Percentiles rank a stretch among this genome's conserved stretches.
phyloP scores from a whole-genome alignment of 257 asterid genomes.

The Capsicum pubescens region DNA sequence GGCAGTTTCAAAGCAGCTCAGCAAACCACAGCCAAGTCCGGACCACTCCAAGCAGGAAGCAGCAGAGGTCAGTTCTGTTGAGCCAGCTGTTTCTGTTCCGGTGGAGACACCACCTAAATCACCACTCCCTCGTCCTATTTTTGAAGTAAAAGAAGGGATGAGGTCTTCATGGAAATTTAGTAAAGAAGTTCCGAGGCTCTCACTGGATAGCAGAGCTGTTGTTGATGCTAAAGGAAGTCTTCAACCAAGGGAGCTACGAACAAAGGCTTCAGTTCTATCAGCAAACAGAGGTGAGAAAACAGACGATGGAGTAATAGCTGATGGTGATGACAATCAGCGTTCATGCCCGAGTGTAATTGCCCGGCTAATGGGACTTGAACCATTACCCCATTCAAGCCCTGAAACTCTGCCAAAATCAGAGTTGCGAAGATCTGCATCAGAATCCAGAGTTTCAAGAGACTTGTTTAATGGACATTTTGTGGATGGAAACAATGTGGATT shows the following conservation, averaged over 20 bases:
- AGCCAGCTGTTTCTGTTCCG: slow-evolving; percentile 27
- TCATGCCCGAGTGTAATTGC: slow-evolving; percentile 86
- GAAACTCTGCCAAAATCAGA: slow-evolving; percentile 59
- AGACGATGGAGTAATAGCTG: slow-evolving; percentile 41
- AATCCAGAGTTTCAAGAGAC: slow-evolving; percentile 80
- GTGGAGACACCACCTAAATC: slow-evolving; percentile 54
- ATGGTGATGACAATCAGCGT: slow-evolving; percentile 50
- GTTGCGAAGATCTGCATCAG: slow-evolving; percentile 92
- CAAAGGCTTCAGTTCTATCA: slow-evolving; percentile 45
- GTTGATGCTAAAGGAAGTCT: slow-evolving; percentile 90
- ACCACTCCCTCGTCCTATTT: slow-evolving; percentile 53
- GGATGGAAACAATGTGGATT: slow-evolving; percentile 44
- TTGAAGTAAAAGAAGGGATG: slow-evolving; percentile 65
- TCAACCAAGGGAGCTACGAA: slow-evolving; percentile 76
- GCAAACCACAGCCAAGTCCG: slow-evolving; percentile 45
- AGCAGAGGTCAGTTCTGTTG: slow-evolving; percentile 39
- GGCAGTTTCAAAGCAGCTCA: slow-evolving; percentile 46
- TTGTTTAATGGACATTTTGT: slow-evolving; percentile 62
- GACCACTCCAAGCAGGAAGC: slow-evolving; percentile 34
- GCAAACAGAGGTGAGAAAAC: slow-evolving; percentile 43
- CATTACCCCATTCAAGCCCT: slow-evolving; percentile 52
- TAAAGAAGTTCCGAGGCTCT: slow-evolving; percentile 87
- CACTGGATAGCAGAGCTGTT: slow-evolving; percentile 91
- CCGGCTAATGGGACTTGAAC: slow-evolving; percentile 90
- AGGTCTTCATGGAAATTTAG: slow-evolving; percentile 76